A percentile compares a stretch with the other conserved stretches of the same genome.
Conservation (phyloP, 257 asterid genomes). For the Craterostigma plantagineum region DNA sequence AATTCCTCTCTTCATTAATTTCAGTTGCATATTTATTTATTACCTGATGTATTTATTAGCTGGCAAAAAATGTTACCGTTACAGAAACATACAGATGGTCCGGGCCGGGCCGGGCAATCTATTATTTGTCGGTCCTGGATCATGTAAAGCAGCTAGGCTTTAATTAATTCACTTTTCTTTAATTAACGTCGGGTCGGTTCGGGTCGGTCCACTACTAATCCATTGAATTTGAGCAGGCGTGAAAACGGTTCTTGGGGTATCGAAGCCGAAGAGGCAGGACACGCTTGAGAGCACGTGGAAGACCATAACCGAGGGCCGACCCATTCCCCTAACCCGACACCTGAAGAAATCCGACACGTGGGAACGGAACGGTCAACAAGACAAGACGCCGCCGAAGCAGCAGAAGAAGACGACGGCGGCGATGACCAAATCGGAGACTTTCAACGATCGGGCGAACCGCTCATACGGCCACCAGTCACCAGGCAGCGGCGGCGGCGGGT, state of each 20-base stretch:
- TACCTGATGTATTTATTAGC: slow-evolving; percentile 11
- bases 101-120: no score
- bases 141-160: no score
- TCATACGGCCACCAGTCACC: slow-evolving; percentile 10
- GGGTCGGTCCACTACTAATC: no score
- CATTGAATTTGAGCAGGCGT: no score
- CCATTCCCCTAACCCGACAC: slow-evolving; percentile 37
- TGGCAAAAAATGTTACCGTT: background rate
- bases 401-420: no score
- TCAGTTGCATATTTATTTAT: no score
- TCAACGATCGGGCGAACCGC: slow-evolving; percentile 21
- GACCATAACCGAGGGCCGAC: slow-evolving; percentile 51
- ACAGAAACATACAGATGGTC: no score
- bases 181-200: no score
- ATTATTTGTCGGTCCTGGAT: no score
- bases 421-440: slow-evolving; percentile 28
- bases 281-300: slow-evolving; percentile 72
- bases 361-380: slow-evolving; percentile 12
- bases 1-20: background rate
- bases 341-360: slow-evolving; percentile 33
- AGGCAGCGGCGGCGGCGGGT: slow-evolving; percentile 8
- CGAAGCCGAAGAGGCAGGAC: slow-evolving; percentile 29
- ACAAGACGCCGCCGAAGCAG: background rate
- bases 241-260: slow-evolving; percentile 8
- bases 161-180: no score